A percentile compares a stretch with the other conserved stretches of the same genome.
phyloP scores from a whole-genome alignment of 176 grass and related monocot genomes.

The Carex parvula region DNA sequence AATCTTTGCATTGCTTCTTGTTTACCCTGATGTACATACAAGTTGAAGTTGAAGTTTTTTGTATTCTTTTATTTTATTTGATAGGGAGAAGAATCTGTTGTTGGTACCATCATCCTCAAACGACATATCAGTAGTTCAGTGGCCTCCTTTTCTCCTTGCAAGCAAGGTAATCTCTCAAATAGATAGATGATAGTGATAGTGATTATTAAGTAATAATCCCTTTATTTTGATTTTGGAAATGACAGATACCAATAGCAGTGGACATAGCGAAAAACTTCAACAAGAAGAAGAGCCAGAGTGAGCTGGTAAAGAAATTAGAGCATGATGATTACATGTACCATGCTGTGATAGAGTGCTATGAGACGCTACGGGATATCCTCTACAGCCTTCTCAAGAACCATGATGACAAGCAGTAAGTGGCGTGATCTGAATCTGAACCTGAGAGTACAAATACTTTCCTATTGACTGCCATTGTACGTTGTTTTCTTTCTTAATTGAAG shows the following conservation, averaged over 20 bases:
- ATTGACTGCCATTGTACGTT: conserved; percentile 18
- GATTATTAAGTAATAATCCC: not conserved
- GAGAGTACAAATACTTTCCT: conserved; percentile 12
- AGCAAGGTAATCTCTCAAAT: conserved; percentile 55
- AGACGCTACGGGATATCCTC: conserved; percentile 57
- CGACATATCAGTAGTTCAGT: conserved; percentile 58
- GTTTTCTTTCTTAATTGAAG: conserved; percentile 32
- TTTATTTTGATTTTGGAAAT: conserved; percentile 22
- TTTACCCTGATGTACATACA: not conserved
- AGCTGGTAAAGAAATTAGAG: conserved; percentile 56
- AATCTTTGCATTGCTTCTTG: not conserved
- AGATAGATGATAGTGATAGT: not conserved
- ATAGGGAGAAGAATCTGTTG: conserved; percentile 70
- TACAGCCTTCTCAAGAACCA: conserved; percentile 37
- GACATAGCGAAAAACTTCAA: conserved; percentile 74
- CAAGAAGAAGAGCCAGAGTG: conserved; percentile 62
- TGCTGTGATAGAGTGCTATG: conserved; percentile 76
- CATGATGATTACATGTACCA: conserved; percentile 60
- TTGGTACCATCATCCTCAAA: conserved; percentile 64
- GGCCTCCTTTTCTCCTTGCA: conserved; percentile 96
- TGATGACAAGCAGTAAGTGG: conserved; percentile 50
- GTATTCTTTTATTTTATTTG: conserved; percentile 28
- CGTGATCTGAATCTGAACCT: not conserved
- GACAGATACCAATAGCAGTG: conserved; percentile 81
- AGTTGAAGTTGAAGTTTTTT: conserved; percentile 9